Evolutionary conservation across 2,329 filamentous ascomycete species (phyloP).

Genomic region (Rhynchosporium secalis): DNA sequence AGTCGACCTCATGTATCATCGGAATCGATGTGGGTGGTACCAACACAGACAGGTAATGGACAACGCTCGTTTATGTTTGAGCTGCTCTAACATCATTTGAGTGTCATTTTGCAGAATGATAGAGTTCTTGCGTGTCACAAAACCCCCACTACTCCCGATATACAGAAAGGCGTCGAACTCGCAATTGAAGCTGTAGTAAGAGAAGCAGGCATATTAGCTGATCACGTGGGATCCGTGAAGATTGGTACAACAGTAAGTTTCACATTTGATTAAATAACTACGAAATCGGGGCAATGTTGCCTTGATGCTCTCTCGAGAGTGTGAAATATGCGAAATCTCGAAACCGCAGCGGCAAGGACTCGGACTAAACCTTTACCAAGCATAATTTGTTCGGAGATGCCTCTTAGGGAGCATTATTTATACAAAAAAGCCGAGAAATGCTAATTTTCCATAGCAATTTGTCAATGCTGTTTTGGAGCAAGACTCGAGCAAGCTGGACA

Average conservation of each 20-base stretch:
- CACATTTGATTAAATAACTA: neutral
- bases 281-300: neutral
- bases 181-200: conserved; percentile 48
- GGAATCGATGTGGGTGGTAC: conserved; percentile 60
- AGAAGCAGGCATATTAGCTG: conserved; percentile 42
- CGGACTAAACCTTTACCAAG: conserved; percentile 10
- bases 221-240: conserved; percentile 48
- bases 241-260: conserved; percentile 44
- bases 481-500: conserved; percentile 49
- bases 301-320: neutral
- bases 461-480: conserved; percentile 53
- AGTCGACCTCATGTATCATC: conserved; percentile 33
- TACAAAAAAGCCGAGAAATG: neutral
- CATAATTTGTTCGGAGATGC: neutral
- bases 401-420: neutral
- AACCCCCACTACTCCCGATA: conserved; percentile 51
- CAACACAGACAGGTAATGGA: conserved; percentile 47
- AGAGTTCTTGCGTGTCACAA: conserved; percentile 47
- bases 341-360: conserved; percentile 3
- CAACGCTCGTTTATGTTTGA: neutral
- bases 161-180: conserved; percentile 50
- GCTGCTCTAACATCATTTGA: conserved; percentile 7
- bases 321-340: neutral
- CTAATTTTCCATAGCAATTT: conserved; percentile 43
- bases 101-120: conserved; percentile 34